Evolutionary conservation across 768 basidiomycete genomes (phyloP), one percentile per base, ranked within the genome.

Genomic region (Lentinula sp.): DNA sequence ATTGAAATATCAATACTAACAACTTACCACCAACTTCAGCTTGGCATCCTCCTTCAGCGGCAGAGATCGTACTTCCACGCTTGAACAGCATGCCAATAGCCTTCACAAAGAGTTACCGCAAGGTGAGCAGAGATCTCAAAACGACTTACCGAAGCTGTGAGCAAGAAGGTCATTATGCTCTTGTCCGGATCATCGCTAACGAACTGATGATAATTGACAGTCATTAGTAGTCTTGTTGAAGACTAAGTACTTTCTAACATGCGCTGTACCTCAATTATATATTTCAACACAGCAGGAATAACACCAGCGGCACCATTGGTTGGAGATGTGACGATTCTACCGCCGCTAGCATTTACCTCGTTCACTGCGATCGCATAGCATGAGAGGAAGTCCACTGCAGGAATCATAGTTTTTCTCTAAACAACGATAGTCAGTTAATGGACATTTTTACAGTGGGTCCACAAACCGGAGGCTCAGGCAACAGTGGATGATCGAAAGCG

Each of bases 61-160:
- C 95, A 51, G 90, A 92, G 55, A 98, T 97, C 1, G 95, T 96
- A 63, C 93, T 93, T n/a, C 95, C 94, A 62, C 95, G 85, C 71
- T 98, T 98, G 79, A 94, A 96, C 36, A 97, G 77, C 95, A 97
- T 97, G 15, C 95, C 94, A 57, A 96, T 75, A 8, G 95, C 90
- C 90, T 91, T 53, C 20, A 64, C 55, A 16, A 32, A 35, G 16
- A 2, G 13, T 51, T 16, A 33, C 0, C 10, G 33, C 15, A 12
- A 5, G 6, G 32, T 35, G 52, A 43, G 39, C n/a, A 45, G 28
- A 6, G 50, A 51, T 13, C 12, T 33, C 50, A 9, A 33, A 33
- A 51, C 50, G 32, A 77, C 85, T 65, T 68, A 92, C 93, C 57
- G 91, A 79, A 52, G 94, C 91, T 4, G 95, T 97, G 60, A 98